phyloP scores from a whole-genome alignment of 192 early-diverging fungal species.

The Funneliformis mosseae region DNA sequence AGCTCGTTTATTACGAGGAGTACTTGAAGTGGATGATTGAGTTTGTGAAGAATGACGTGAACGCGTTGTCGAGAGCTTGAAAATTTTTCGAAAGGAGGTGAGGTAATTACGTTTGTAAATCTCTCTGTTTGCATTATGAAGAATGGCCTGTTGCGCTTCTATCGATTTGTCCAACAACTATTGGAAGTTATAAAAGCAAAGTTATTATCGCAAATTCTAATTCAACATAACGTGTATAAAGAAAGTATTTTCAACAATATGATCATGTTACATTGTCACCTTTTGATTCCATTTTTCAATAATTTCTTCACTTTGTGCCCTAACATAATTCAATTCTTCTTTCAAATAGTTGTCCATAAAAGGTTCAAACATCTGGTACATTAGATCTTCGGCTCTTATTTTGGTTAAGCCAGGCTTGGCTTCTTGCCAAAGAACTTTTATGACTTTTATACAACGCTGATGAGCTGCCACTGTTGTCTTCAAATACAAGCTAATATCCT shows the following conservation, averaged over 20 bases:
- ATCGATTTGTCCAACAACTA: constrained; percentile 10
- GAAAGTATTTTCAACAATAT: background rate
- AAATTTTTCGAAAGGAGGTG: constrained; percentile 54
- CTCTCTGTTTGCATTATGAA: constrained; percentile 44
- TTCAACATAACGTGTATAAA: background rate
- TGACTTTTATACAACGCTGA: constrained; percentile 61
- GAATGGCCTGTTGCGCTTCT: constrained; percentile 13
- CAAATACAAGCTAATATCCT: constrained; percentile 66
- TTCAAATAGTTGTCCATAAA: constrained; percentile 70
- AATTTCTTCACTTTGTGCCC: constrained; percentile 55
- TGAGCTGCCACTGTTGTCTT: constrained; percentile 67
- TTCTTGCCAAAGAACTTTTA: constrained; percentile 47
- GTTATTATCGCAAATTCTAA: background rate
- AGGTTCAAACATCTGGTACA: constrained; percentile 64
- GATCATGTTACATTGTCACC: constrained; percentile 39
- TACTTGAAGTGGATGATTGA: constrained; percentile 19
- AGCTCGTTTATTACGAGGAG: constrained; percentile 9
- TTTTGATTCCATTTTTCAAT: constrained; percentile 71
- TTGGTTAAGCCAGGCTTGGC: constrained; percentile 48
- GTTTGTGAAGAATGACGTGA: constrained; percentile 32
- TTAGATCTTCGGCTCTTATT: constrained; percentile 52
- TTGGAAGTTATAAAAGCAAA: background rate
- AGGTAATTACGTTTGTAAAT: constrained; percentile 55
- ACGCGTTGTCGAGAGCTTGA: constrained; percentile 43
- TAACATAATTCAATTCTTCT: constrained; percentile 65